Percentiles rank a stretch among this genome's conserved stretches.
phyloP scores from a whole-genome alignment of 768 basidiomycete genomes.

The Russula ochroleuca region DNA sequence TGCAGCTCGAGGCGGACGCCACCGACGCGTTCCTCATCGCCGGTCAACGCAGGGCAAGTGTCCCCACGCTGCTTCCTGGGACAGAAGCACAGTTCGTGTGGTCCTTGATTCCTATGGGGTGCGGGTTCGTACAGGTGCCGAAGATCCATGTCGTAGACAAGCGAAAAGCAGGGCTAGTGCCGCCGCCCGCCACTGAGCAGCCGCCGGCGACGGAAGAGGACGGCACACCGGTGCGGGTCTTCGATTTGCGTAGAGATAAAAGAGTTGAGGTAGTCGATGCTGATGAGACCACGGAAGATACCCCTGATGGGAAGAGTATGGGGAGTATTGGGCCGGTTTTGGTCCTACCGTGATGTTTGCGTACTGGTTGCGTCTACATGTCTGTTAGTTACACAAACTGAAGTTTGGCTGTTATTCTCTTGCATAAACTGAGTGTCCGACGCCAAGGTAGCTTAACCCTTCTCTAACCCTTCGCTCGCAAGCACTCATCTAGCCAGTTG shows the following conservation, averaged over 20 bases:
- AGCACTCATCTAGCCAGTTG: no score
- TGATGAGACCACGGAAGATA: conserved; percentile 27
- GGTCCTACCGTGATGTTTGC: conserved; percentile 19
- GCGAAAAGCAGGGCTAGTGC: conserved; percentile 30
- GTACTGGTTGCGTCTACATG: not conserved
- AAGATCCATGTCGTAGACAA: conserved; percentile 54
- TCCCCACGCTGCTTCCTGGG: conserved; percentile 72
- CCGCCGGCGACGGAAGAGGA: conserved; percentile 55
- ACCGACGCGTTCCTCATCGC: conserved; percentile 78
- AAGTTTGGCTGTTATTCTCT: not conserved
- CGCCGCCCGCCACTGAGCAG: not conserved
- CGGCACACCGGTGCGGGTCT: conserved; percentile 59
- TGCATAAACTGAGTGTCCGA: not conserved
- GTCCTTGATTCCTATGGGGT: conserved; percentile 70
- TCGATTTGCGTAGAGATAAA: conserved; percentile 53
- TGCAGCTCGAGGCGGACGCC: conserved; percentile 66
- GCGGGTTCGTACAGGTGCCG: conserved; percentile 62
- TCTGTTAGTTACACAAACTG: not conserved
- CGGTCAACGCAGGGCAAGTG: conserved; percentile 60
- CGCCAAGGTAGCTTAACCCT: no score
- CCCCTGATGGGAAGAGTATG: not conserved
- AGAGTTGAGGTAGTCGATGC: conserved; percentile 49
- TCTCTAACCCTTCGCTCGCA: no score
- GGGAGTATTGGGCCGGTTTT: conserved; percentile 18
- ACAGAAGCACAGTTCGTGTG: conserved; percentile 61